phyloP scores from a whole-genome alignment of 768 basidiomycete species.

The Pulveroboletus frians region DNA sequence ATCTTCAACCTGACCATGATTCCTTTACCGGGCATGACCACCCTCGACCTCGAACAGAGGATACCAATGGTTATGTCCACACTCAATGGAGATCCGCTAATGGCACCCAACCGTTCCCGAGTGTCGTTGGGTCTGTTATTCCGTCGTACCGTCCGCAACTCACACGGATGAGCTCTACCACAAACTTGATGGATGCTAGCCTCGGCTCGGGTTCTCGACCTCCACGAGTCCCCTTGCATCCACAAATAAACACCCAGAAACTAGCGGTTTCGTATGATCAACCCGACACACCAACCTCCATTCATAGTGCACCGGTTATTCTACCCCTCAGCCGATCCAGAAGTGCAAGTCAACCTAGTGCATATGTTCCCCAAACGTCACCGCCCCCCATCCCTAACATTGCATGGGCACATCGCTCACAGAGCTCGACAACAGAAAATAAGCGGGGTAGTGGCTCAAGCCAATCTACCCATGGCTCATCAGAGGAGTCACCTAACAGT shows the following conservation, averaged over 20 bases:
- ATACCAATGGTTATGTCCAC: slow-evolving; percentile 56
- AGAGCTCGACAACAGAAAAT: slow-evolving; percentile 36
- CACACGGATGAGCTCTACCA: slow-evolving; percentile 44
- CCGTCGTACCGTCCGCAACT: slow-evolving; percentile 38
- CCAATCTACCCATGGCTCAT: slow-evolving; percentile 70
- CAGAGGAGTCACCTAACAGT: slow-evolving; percentile 80
- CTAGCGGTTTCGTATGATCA: slow-evolving; percentile 51
- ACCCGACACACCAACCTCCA: slow-evolving; percentile 34
- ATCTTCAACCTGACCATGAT: slow-evolving; percentile 56
- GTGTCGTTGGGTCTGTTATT: slow-evolving; percentile 14
- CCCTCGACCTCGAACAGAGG: slow-evolving; percentile 67
- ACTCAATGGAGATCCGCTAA: slow-evolving; percentile 57
- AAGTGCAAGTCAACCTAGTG: slow-evolving; percentile 75
- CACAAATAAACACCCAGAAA: slow-evolving; percentile 66
- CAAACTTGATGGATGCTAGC: slow-evolving; percentile 38
- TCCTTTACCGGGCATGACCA: slow-evolving; percentile 43
- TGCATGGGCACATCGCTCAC: slow-evolving; percentile 46
- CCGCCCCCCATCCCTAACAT: slow-evolving; percentile 51
- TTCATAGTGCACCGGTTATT: slow-evolving; percentile 13
- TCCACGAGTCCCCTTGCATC: slow-evolving; percentile 44
- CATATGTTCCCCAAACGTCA: slow-evolving; percentile 51
- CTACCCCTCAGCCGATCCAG: slow-evolving; percentile 53
- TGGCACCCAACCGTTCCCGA: slow-evolving; percentile 35
- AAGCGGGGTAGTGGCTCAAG: slow-evolving; percentile 85
- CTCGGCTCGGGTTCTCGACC: slow-evolving; percentile 39